phyloP scores from a whole-genome alignment of 2,329 filamentous ascomycete species.

The Lasiodiplodia sp. region DNA sequence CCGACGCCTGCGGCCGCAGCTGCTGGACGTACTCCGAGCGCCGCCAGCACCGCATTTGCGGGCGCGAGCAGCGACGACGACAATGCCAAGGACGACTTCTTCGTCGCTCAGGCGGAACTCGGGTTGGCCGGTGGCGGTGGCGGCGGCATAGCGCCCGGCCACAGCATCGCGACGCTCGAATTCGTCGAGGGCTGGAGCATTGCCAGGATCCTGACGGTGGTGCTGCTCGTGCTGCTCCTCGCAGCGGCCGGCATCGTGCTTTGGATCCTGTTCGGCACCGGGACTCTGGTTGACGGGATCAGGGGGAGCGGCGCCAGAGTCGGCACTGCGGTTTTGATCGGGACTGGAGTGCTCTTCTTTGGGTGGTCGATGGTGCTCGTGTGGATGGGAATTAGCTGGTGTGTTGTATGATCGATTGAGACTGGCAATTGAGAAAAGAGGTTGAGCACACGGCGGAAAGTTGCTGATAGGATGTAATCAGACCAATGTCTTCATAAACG shows the following conservation, averaged over 20 bases:
- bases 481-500: background rate
- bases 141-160: background rate
- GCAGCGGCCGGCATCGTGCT: constrained; percentile 41
- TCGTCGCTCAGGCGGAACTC: background rate
- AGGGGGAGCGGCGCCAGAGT: constrained; percentile 45
- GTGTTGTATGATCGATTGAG: constrained; percentile 38
- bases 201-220: constrained; percentile 37
- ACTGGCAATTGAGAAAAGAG: background rate
- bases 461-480: background rate
- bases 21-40: constrained; percentile 8
- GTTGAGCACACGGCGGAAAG: background rate
- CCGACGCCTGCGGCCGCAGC: background rate
- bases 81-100: constrained; percentile 1
- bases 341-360: constrained; percentile 44
- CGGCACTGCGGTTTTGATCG: constrained; percentile 42
- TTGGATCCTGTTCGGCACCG: constrained; percentile 47
- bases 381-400: constrained; percentile 49
- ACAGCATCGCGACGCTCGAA: constrained; percentile 40
- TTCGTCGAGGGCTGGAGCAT: constrained; percentile 46
- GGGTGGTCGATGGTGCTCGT: constrained; percentile 42
- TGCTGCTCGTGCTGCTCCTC: constrained; percentile 39
- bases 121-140: constrained; percentile 7
- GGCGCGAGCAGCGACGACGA: background rate
- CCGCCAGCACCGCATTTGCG: constrained; percentile 4
- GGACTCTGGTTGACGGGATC: constrained; percentile 31